These are phyloP conservation scores for Arthrobotrys sinensis DNA, from an alignment of 2,329 filamentous ascomycete genomes.

Conservation along the genomic window DNA sequence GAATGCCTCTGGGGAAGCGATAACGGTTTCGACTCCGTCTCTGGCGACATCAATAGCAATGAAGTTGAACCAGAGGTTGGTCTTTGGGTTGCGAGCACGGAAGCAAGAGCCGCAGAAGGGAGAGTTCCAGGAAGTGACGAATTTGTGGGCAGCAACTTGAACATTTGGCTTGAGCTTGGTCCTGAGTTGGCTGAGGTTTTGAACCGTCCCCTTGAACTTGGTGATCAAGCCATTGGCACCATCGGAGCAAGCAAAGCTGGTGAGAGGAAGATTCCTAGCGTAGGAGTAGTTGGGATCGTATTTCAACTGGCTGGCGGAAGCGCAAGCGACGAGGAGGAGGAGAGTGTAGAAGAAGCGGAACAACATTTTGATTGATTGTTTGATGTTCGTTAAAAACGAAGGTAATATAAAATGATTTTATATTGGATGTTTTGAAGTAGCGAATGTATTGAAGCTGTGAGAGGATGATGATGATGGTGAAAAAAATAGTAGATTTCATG, in stretches of 20 bases:
- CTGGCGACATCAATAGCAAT: slow-evolving; percentile 22
- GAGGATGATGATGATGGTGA: slow-evolving; percentile 41
- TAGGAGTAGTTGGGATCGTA: slow-evolving; percentile 34
- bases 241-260: slow-evolving; percentile 48
- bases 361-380: slow-evolving; percentile 55
- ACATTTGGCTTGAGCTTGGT: slow-evolving; percentile 39
- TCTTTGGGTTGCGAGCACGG: slow-evolving; percentile 66
- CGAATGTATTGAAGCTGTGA: slow-evolving; percentile 38
- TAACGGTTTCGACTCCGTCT: slow-evolving; percentile 4
- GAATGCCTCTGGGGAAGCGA: slow-evolving; percentile 19
- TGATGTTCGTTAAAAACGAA: slow-evolving; percentile 29
- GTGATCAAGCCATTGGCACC: slow-evolving; percentile 43
- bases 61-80: slow-evolving; percentile 8
- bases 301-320: slow-evolving; percentile 35
- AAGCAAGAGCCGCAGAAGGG: slow-evolving; percentile 75
- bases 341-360: slow-evolving; percentile 34
- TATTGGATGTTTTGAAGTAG: slow-evolving; percentile 29
- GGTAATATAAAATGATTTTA: slow-evolving; percentile 32
- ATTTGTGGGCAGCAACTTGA: slow-evolving; percentile 72
- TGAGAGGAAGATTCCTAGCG: slow-evolving; percentile 16
- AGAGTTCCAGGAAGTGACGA: slow-evolving; percentile 73
- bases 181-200: slow-evolving; percentile 12
- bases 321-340: slow-evolving; percentile 33
- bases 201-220: slow-evolving; percentile 10
- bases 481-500: slow-evolving; percentile 10